A percentile compares a stretch with the other conserved stretches of the same genome.
These are phyloP conservation scores for Cryptosporidium ryanae DNA, from an alignment of 169 alveolate genomes.

Conservation along the genomic window DNA sequence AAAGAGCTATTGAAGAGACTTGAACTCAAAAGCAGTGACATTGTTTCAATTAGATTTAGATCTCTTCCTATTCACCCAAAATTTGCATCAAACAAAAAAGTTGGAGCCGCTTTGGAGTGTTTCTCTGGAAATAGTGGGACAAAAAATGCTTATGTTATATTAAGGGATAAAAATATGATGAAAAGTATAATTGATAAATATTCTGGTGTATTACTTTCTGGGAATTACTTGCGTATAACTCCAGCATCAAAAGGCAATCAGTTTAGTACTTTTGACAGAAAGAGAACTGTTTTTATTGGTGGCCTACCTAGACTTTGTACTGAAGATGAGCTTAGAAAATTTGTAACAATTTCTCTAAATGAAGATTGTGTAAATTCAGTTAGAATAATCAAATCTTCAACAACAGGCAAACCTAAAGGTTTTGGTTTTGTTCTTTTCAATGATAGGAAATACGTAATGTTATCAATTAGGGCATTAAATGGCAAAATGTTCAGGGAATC, in stretches of 20 bases:
- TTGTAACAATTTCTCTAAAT: slow-evolving; percentile 23
- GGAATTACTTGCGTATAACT: slow-evolving; percentile 45
- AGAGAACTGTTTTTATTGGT: slow-evolving; percentile 64
- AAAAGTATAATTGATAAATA: slow-evolving; percentile 19
- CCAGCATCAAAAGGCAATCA: slow-evolving; percentile 65
- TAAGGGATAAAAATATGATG: slow-evolving; percentile 22
- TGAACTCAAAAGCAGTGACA: slow-evolving; percentile 7
- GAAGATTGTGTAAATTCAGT: slow-evolving; percentile 56
- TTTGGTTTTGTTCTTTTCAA: slow-evolving; percentile 66
- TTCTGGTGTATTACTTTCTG: slow-evolving; percentile 38
- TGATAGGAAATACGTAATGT: slow-evolving; percentile 59
- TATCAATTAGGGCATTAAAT: slow-evolving; percentile 18
- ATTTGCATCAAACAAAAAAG: slow-evolving; percentile 24
- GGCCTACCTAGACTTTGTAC: slow-evolving; percentile 59
- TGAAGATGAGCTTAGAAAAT: slow-evolving; percentile 62
- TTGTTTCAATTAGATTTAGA: slow-evolving; percentile 66
- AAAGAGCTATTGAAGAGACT: slow-evolving; percentile 25
- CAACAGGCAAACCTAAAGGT: slow-evolving; percentile 65
- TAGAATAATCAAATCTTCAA: slow-evolving; percentile 35
- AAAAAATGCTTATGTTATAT: slow-evolving; percentile 61
- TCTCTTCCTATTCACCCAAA: slow-evolving; percentile 67
- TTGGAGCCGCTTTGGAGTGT: slow-evolving; percentile 67
- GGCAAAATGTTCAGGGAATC: slow-evolving; percentile 18
- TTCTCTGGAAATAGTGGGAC: slow-evolving; percentile 53
- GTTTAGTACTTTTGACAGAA: slow-evolving; percentile 68